These are phyloP conservation scores for Fagus crenata DNA, from an alignment of 306 rosid species.

Conservation along the genomic window DNA sequence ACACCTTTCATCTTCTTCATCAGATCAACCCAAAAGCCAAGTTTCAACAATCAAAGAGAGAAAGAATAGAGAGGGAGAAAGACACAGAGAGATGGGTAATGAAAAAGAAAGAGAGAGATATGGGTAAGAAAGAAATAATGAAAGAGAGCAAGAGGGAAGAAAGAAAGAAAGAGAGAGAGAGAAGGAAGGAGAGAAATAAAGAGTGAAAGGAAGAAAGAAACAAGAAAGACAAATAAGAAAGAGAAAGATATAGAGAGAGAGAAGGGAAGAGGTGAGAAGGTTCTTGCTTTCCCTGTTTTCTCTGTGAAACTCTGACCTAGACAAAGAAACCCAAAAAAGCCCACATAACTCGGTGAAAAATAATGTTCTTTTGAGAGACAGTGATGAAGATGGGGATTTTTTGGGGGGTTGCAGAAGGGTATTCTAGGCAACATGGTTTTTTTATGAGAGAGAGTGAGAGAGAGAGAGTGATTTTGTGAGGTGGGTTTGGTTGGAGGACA, in stretches of 20 bases:
- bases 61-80: not conserved
- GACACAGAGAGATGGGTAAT: slow-evolving; percentile 25
- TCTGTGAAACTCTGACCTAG: slow-evolving; percentile 95
- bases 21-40: slow-evolving; percentile 38
- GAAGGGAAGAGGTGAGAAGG: slow-evolving; percentile 48
- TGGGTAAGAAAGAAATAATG: slow-evolving; percentile 18
- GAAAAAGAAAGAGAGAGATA: slow-evolving; percentile 29
- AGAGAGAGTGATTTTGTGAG: slow-evolving; percentile 30
- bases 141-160: slow-evolving; percentile 21
- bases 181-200: not conserved
- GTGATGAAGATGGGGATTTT: slow-evolving; percentile 95
- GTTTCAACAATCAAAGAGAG: slow-evolving; percentile 10
- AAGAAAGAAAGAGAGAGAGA: slow-evolving; percentile 2
- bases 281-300: slow-evolving; percentile 84
- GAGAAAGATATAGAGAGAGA: slow-evolving; percentile 10
- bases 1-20: slow-evolving; percentile 88
- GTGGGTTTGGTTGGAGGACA: slow-evolving; percentile 98
- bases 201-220: not conserved
- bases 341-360: slow-evolving; percentile 98
- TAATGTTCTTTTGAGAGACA: slow-evolving; percentile 66
- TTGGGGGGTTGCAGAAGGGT: slow-evolving; percentile 99
- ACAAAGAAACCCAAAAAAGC: slow-evolving; percentile 85
- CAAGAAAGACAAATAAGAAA: slow-evolving; percentile 12
- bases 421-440: slow-evolving; percentile 65
- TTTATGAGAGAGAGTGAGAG: slow-evolving; percentile 35